Conservation (phyloP, 2,329 filamentous ascomycete species). For the Aspergillus thermomutatus region DNA sequence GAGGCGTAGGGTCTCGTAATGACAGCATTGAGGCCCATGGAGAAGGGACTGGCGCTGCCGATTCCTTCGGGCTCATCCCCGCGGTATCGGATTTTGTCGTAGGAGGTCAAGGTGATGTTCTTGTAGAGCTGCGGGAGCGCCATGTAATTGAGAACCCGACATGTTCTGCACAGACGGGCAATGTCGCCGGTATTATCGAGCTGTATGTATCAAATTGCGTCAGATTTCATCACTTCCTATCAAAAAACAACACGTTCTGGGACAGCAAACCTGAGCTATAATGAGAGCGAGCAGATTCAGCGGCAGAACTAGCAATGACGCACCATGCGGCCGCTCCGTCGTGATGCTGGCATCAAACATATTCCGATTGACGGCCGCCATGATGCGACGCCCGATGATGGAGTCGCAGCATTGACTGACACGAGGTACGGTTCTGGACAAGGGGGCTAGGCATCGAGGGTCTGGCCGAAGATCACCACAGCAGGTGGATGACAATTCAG, state of each 20-base stretch:
- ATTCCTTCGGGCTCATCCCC: constrained; percentile 58
- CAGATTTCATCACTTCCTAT: background rate
- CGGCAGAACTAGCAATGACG: constrained; percentile 45
- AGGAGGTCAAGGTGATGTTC: constrained; percentile 54
- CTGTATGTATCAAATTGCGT: constrained; percentile 31
- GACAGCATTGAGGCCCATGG: constrained; percentile 61
- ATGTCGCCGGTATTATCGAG: constrained; percentile 58
- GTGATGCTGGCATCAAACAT: constrained; percentile 40
- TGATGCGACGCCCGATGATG: constrained; percentile 31
- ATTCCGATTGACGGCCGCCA: constrained; percentile 41
- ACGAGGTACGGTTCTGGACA: constrained; percentile 6
- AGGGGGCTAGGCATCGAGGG: constrained; percentile 8
- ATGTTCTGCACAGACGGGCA: constrained; percentile 58
- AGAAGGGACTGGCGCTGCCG: constrained; percentile 61
- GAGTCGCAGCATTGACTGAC: constrained; percentile 26
- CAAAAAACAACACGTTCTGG: background rate
- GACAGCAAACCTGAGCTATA: constrained; percentile 48
- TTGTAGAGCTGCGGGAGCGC: constrained; percentile 59
- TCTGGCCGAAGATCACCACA: background rate
- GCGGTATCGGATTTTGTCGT: constrained; percentile 57
- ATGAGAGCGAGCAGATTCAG: constrained; percentile 59
- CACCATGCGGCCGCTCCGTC: constrained; percentile 25
- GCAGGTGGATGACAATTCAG: background rate
- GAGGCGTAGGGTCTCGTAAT: constrained; percentile 53
- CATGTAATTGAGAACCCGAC: constrained; percentile 63